These are phyloP conservation scores for Hirschfeldia incana DNA, from an alignment of 345 rosid species.

Conservation along the genomic window DNA sequence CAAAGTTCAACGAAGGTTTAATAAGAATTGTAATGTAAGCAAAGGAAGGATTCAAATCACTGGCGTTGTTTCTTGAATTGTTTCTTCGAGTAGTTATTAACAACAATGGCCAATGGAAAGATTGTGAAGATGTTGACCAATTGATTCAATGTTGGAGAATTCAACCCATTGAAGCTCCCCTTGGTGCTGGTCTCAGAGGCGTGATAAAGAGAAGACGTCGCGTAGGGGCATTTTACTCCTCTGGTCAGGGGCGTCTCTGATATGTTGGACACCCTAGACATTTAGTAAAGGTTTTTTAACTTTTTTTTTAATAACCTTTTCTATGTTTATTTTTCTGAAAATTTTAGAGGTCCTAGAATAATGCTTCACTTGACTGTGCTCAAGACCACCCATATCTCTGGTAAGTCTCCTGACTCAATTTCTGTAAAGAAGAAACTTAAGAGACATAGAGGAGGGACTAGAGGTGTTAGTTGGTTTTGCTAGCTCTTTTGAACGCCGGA, in stretches of 20 bases:
- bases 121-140: conserved; percentile 84
- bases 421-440: conserved; percentile 57
- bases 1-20: conserved; percentile 41
- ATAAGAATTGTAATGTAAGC: conserved; percentile 44
- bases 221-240: conserved; percentile 45
- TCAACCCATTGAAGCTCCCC: conserved; percentile 66
- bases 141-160: conserved; percentile 53
- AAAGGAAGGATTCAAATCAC: conserved; percentile 53
- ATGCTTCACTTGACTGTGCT: too few relatives aligned
- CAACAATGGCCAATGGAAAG: conserved; percentile 71
- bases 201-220: conserved; percentile 35
- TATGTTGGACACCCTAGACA: too few relatives aligned
- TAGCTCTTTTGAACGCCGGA: conserved; percentile 52
- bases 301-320: too few relatives aligned
- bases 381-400: too few relatives aligned
- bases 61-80: conserved; percentile 58
- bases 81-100: conserved; percentile 56
- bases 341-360: too few relatives aligned
- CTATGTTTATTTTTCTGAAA: too few relatives aligned
- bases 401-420: conserved; percentile 60
- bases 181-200: conserved; percentile 47
- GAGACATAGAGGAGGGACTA: conserved; percentile 51
- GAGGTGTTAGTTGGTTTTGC: conserved; percentile 52
- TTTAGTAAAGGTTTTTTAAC: too few relatives aligned
- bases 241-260: too few relatives aligned